Percentiles rank a stretch among this genome's conserved stretches.
These are phyloP conservation scores for Tetrahymena borealis DNA, from an alignment of 73 alveolate species.

Conservation along the genomic window DNA sequence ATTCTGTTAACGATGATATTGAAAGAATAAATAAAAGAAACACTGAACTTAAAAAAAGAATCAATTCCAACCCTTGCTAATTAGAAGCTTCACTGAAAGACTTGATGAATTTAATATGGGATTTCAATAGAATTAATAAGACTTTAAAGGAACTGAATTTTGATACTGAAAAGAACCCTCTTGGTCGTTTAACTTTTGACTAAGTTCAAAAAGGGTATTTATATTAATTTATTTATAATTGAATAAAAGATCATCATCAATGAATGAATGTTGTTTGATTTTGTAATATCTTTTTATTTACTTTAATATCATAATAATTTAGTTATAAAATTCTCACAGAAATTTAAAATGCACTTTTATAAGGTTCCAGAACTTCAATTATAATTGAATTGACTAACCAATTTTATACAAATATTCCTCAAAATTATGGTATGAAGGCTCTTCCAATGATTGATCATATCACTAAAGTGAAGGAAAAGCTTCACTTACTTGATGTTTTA, in stretches of 20 bases:
- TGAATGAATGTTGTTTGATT: background rate
- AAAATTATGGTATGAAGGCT: conserved; percentile 67
- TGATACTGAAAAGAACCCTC: conserved; percentile 80
- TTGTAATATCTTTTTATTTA: background rate
- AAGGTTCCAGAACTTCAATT: background rate
- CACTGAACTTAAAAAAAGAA: conserved; percentile 13
- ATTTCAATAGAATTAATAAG: conserved; percentile 62
- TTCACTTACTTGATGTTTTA: conserved; percentile 48
- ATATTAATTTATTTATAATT: background rate
- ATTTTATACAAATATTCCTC: conserved; percentile 63
- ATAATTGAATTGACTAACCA: conserved; percentile 48
- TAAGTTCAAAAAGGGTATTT: conserved; percentile 58
- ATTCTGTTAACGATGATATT: conserved; percentile 35
- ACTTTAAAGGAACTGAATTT: conserved; percentile 67
- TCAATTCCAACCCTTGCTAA: background rate
- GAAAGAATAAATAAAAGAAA: conserved; percentile 30
- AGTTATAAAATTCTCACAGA: conserved; percentile 44
- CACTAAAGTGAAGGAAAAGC: conserved; percentile 61
- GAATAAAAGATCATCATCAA: too few species aligned
- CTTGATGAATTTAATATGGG: conserved; percentile 68
- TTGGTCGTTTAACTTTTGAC: conserved; percentile 73
- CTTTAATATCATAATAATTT: background rate
- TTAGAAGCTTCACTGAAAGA: conserved; percentile 15
- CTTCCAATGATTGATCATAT: conserved; percentile 66
- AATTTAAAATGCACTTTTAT: conserved; percentile 38